Conservation (phyloP, 805 yeast species). For the Ogataea naganishii region DNA sequence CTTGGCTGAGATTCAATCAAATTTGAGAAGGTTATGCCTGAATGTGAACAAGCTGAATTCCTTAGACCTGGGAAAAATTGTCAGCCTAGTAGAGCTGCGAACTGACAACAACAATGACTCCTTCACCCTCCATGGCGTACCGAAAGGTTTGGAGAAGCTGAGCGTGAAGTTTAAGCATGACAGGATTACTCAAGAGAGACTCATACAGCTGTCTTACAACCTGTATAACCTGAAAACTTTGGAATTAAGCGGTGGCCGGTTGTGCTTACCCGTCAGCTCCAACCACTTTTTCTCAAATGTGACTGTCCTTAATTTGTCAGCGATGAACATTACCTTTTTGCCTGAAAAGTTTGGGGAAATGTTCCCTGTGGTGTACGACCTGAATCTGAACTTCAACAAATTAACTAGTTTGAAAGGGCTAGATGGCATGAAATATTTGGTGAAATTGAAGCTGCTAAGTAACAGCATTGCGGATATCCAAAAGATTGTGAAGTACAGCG, state of each 20-base stretch:
- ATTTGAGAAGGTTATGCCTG: constrained; percentile 29
- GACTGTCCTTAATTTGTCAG: constrained; percentile 33
- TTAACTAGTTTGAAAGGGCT: constrained; percentile 27
- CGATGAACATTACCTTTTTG: constrained; percentile 31
- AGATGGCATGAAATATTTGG: constrained; percentile 24
- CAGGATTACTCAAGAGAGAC: constrained; percentile 13
- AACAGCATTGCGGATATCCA: constrained; percentile 31
- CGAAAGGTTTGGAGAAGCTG: constrained; percentile 31
- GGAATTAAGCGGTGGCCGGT: constrained; percentile 24
- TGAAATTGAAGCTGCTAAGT: constrained; percentile 34
- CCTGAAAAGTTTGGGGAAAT: constrained; percentile 27
- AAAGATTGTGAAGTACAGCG: constrained; percentile 24
- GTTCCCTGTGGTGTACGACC: constrained; percentile 38
- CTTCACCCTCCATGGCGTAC: constrained; percentile 17
- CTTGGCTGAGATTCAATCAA: constrained; percentile 12
- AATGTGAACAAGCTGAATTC: constrained; percentile 27
- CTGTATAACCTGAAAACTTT: constrained; percentile 21
- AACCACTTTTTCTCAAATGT: constrained; percentile 22
- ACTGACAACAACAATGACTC: constrained; percentile 32
- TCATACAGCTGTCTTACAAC: constrained; percentile 10
- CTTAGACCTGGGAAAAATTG: constrained; percentile 26
- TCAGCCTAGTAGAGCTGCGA: constrained; percentile 32
- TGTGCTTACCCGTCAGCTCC: constrained; percentile 4
- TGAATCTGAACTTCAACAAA: constrained; percentile 43
- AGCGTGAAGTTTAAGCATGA: constrained; percentile 29